Evolutionary conservation across 306 rosid genomes (phyloP).

Genomic region (Canavalia gladiata): DNA sequence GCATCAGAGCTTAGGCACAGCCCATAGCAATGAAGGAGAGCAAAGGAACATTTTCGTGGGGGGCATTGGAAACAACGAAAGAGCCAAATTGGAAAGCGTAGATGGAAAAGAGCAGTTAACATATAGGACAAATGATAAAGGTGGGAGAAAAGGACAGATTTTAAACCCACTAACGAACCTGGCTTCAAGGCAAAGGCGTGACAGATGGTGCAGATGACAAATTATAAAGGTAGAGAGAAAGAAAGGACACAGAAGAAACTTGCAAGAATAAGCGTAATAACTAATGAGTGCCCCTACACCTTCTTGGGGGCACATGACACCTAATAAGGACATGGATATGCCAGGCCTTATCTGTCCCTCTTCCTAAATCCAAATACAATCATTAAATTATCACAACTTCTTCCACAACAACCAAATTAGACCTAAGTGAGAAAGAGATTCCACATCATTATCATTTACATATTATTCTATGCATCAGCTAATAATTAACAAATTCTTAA

Average conservation of each 20-base stretch:
- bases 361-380: conserved; percentile 17
- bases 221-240: not conserved
- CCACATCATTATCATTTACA: conserved; percentile 32
- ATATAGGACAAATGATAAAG: conserved; percentile 43
- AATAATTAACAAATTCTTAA: not conserved
- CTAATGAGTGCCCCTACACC: conserved; percentile 41
- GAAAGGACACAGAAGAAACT: conserved; percentile 40
- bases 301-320: conserved; percentile 43
- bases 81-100: conserved; percentile 39
- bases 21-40: not conserved
- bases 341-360: not conserved
- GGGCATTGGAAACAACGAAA: conserved; percentile 31
- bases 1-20: not conserved
- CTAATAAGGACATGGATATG: conserved; percentile 50
- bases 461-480: conserved; percentile 11
- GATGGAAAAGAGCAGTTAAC: conserved; percentile 34
- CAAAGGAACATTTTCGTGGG: conserved; percentile 8
- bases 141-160: conserved; percentile 32
- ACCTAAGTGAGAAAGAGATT: conserved; percentile 15
- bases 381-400: conserved; percentile 35
- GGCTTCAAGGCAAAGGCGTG: conserved; percentile 32
- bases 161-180: conserved; percentile 51
- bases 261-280: conserved; percentile 37
- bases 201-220: conserved; percentile 41
- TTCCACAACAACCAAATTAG: conserved; percentile 24